A percentile compares a stretch with the other conserved stretches of the same genome.
Evolutionary conservation across 2,329 filamentous ascomycete genomes (phyloP).

Genomic region (Microcyclosporella mali): DNA sequence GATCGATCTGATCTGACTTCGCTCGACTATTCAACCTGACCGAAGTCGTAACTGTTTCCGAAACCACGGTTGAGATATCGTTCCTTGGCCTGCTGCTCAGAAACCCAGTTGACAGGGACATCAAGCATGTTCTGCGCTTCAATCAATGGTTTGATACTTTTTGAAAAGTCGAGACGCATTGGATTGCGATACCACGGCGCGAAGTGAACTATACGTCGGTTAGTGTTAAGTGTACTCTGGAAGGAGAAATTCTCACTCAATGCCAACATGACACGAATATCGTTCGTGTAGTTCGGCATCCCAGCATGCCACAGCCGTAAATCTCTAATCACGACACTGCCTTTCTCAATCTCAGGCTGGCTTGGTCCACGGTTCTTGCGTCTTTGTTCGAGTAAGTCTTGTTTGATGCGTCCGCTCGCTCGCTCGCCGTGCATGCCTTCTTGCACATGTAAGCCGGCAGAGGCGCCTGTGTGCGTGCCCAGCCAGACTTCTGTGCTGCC

Average conservation of each 20-base stretch:
- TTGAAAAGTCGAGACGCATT: slow-evolving; percentile 51
- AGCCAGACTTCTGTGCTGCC: slow-evolving; percentile 56
- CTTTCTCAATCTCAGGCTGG: slow-evolving; percentile 50
- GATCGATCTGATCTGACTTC: no score
- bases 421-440: slow-evolving; percentile 49
- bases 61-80: slow-evolving; percentile 52
- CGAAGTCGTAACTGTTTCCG: slow-evolving; percentile 58
- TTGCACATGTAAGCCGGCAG: slow-evolving; percentile 36
- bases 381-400: slow-evolving; percentile 38
- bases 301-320: slow-evolving; percentile 59
- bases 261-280: slow-evolving; percentile 26
- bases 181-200: slow-evolving; percentile 49
- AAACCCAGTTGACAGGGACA: slow-evolving; percentile 47
- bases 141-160: slow-evolving; percentile 45
- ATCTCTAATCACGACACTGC: slow-evolving; percentile 53
- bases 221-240: neutral
- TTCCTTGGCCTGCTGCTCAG: slow-evolving; percentile 37
- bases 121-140: slow-evolving; percentile 40
- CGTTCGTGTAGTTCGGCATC: slow-evolving; percentile 51
- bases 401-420: slow-evolving; percentile 48
- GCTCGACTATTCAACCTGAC: slow-evolving; percentile 33
- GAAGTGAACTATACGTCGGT: slow-evolving; percentile 44
- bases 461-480: slow-evolving; percentile 42
- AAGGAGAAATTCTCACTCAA: slow-evolving; percentile 39
- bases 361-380: slow-evolving; percentile 37